Base-by-base conservation (phyloP, 768 basidiomycete genomes). In the Suillus discolor region DNA sequence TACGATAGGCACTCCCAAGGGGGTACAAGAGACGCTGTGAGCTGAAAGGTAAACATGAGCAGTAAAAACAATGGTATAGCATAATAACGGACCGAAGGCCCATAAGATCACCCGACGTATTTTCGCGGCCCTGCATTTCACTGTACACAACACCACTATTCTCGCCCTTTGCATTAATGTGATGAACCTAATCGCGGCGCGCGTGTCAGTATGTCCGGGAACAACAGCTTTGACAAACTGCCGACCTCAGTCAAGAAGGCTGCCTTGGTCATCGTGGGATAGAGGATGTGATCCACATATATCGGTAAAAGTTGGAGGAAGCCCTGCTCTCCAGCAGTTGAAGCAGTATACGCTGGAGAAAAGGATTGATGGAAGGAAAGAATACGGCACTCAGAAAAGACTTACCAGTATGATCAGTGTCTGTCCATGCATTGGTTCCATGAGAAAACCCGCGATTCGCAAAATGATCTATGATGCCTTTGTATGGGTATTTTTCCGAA, bases 401-500 rank as follows among this genome's bases (percentile, higher is more conserved):
- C 68, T 57, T 55, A 51, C 76, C 76, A 55, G 96, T 97, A 73
- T 97, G 90, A 73, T 95, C 94, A 53, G 87, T 96, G 73, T 93
- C 97, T 4, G 97, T 99, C 97, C 97, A 99, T 1, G 97, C 97
- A 75, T 98, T 97, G 11, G 91, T 94, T 41, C 93, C 94, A 67
- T 92, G 88, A 8, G 94, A 92, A 74, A 96, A 95, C 23, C 94
- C 94, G 63, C 96, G 87, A 75, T 98, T 99, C 3, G 97, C 97
- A 25, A 99, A 83, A 64, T 93, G 89, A 79, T 99, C 97, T 63
- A 99, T 86, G 62, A 98, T 89, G 25, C 96, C 97, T 75, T 99
- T 98, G 83, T 93, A 94, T 0, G 97, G 96, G 73, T 95, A 99
- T 71, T 92, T 89, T 73, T 97, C 89, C 0, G 95, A 97, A 6